phyloP scores from a whole-genome alignment of 805 yeast genomes.

The Saccharomycopsis guyanensis region DNA sequence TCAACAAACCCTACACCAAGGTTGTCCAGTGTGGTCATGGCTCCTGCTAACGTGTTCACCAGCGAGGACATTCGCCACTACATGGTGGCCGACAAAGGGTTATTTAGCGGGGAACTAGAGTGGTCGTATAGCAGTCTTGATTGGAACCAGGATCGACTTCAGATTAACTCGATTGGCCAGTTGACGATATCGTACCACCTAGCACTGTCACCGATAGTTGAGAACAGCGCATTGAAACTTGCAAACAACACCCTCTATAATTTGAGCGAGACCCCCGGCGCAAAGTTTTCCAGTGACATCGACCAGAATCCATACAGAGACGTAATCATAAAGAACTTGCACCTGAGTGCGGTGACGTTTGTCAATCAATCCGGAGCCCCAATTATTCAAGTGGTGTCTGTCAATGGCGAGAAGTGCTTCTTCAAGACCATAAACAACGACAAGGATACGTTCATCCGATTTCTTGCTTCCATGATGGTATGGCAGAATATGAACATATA shows the following conservation, averaged over 20 bases:
- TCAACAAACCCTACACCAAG: no score
- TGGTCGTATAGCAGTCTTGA: constrained; percentile 12
- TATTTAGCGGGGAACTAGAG: constrained; percentile 20
- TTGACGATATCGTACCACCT: constrained; percentile 6
- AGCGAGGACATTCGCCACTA: constrained; percentile 11
- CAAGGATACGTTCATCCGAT: constrained; percentile 29
- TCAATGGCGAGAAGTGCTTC: constrained; percentile 12
- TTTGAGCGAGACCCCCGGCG: not conserved
- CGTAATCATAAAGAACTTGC: constrained; percentile 25
- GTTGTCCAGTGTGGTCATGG: no score
- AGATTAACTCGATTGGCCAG: constrained; percentile 17
- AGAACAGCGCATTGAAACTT: constrained; percentile 4
- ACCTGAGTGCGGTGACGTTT: constrained; percentile 27
- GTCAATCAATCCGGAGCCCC: constrained; percentile 27
- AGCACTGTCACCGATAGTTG: constrained; percentile 1
- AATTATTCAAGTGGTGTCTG: constrained; percentile 28
- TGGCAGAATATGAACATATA: constrained; percentile 50
- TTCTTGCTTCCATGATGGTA: constrained; percentile 40
- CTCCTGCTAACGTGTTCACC: not conserved
- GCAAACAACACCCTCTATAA: constrained; percentile 5
- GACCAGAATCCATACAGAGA: constrained; percentile 9
- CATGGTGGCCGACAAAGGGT: constrained; percentile 19
- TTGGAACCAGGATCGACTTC: constrained; percentile 10
- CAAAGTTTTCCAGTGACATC: not conserved
- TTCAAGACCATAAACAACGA: constrained; percentile 11